Evolutionary conservation across 148 eudicot genomes (phyloP).

Genomic region (Chenopodium suecicum): DNA sequence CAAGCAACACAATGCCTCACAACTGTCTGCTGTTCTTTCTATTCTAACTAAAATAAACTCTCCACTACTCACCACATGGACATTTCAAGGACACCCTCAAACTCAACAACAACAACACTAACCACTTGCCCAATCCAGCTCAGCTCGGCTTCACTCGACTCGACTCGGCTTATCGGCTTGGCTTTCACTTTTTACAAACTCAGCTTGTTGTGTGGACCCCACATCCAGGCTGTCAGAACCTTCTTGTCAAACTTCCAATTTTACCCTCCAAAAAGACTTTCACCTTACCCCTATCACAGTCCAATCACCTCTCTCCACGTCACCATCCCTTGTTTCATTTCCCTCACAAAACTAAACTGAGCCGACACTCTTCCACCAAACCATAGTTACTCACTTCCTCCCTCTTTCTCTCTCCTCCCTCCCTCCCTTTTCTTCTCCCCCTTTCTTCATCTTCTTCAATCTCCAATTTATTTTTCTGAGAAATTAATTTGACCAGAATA

Average conservation of each 20-base stretch:
- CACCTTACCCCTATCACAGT: conserved; percentile 11
- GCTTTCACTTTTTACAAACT: too few species aligned
- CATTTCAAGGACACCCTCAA: background rate
- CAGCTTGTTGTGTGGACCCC: conserved; percentile 20
- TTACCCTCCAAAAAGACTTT: background rate
- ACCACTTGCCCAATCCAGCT: background rate
- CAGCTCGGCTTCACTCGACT: too few species aligned
- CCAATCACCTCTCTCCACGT: conserved; percentile 24
- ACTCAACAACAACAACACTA: background rate
- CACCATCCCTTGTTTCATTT: conserved; percentile 7
- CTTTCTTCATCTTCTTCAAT: background rate
- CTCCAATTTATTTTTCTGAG: too few species aligned
- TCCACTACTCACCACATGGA: conserved; percentile 6
- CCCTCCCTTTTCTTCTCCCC: background rate
- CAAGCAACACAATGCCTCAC: conserved; percentile 12
- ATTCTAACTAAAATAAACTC: background rate
- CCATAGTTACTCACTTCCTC: conserved; percentile 35
- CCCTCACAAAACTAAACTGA: conserved; percentile 24
- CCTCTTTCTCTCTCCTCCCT: background rate
- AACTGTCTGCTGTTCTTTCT: conserved; percentile 6
- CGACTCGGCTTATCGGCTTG: too few species aligned
- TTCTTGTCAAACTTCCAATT: conserved; percentile 14
- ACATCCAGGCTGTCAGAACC: conserved; percentile 43
- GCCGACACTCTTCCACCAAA: conserved; percentile 51
- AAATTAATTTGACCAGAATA: too few species aligned